These are phyloP conservation scores for Colletotrichum sp. DNA, from an alignment of 2,329 filamentous ascomycete genomes.

Conservation along the genomic window DNA sequence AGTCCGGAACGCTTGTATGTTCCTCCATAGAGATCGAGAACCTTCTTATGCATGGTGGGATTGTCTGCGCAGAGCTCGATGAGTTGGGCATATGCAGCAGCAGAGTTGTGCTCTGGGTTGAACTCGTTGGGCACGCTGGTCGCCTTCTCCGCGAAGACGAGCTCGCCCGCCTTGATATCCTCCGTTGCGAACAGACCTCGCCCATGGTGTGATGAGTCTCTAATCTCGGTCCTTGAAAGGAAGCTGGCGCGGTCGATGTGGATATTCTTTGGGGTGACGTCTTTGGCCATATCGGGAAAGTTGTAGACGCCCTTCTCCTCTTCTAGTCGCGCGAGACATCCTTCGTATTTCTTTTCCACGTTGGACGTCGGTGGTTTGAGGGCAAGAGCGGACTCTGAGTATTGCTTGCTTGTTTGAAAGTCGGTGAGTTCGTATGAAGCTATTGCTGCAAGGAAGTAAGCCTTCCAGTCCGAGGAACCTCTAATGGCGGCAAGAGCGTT, in stretches of 20 bases:
- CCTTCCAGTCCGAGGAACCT: constrained; percentile 32
- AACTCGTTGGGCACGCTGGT: constrained; percentile 46
- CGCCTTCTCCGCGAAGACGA: constrained; percentile 49
- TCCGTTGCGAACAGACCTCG: constrained; percentile 46
- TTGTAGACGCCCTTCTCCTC: constrained; percentile 21
- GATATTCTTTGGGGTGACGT: constrained; percentile 21
- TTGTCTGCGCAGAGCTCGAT: constrained; percentile 44
- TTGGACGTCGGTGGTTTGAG: constrained; percentile 22
- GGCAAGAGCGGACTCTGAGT: constrained; percentile 29
- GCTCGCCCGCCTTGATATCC: constrained; percentile 40
- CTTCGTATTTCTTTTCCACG: constrained; percentile 23
- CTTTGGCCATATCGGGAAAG: constrained; percentile 13
- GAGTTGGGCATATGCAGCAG: constrained; percentile 46
- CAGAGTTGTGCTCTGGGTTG: constrained; percentile 42
- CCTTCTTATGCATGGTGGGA: constrained; percentile 35
- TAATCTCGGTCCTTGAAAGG: constrained; percentile 34
- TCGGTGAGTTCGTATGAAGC: constrained; percentile 38
- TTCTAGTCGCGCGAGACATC: constrained; percentile 16
- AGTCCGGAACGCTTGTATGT: constrained; percentile 32
- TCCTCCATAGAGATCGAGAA: constrained; percentile 41
- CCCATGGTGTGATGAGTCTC: constrained; percentile 37
- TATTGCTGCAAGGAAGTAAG: constrained; percentile 36
- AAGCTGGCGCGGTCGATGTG: constrained; percentile 34
- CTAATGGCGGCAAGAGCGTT: constrained; percentile 35
- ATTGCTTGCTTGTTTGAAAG: constrained; percentile 26